Percentiles rank a stretch among this genome's conserved stretches.
These are phyloP conservation scores for Debaryomycetaceae sp. DNA, from an alignment of 1,139 yeast species.

Conservation along the genomic window DNA sequence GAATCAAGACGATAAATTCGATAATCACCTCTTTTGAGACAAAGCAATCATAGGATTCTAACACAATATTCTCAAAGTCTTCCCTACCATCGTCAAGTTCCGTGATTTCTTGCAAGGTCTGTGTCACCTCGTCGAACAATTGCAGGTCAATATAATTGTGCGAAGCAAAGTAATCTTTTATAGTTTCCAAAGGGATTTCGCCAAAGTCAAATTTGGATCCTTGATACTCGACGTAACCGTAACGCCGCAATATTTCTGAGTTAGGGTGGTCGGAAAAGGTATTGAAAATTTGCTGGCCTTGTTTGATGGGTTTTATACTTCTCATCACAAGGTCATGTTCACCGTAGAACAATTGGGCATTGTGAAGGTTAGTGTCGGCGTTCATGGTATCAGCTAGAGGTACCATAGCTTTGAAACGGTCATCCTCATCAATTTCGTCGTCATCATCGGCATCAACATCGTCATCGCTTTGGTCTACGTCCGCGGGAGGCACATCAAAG, in stretches of 20 bases:
- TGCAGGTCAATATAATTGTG: conserved; percentile 10
- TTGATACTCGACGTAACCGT: conserved; percentile 75
- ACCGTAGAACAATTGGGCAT: conserved; percentile 55
- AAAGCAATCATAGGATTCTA: conserved; percentile 55
- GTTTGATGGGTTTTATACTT: conserved; percentile 48
- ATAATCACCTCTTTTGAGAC: conserved; percentile 44
- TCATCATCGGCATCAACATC: conserved; percentile 11
- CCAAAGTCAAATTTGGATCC: conserved; percentile 78
- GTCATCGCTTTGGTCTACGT: conserved; percentile 8
- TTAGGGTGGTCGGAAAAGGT: conserved; percentile 89
- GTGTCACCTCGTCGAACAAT: conserved; percentile 20
- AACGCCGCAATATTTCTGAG: conserved; percentile 75
- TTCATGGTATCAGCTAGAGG: conserved; percentile 87
- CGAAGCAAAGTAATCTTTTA: conserved; percentile 24
- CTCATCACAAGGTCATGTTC: conserved; percentile 49
- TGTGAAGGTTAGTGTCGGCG: conserved; percentile 70
- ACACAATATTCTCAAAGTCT: conserved; percentile 31
- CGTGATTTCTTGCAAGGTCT: conserved; percentile 11
- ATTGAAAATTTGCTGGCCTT: conserved; percentile 71
- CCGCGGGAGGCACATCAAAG: conserved; percentile 22
- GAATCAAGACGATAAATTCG: conserved; percentile 44
- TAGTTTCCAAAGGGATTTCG: conserved; percentile 43
- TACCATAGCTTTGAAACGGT: conserved; percentile 71
- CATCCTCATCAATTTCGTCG: conserved; percentile 17
- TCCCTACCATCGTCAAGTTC: conserved; percentile 37